Evolutionary conservation across 768 basidiomycete genomes (phyloP).

Genomic region (Clathrus columnatus): DNA sequence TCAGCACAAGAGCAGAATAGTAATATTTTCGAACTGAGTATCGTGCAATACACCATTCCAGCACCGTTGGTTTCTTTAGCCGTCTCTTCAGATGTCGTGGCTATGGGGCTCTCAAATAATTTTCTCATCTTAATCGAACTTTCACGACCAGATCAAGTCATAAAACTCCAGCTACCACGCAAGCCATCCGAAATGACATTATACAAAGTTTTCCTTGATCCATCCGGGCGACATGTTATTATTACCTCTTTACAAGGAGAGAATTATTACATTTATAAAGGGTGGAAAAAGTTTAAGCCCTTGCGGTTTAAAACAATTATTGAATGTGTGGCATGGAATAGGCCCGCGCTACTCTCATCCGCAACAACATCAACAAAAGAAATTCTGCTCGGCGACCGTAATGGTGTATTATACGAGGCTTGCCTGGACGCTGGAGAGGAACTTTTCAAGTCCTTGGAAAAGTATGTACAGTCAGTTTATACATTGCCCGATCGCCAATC

Average conservation of each 20-base stretch:
- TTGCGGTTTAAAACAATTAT: slow-evolving; percentile 85
- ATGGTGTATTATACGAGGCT: slow-evolving; percentile 82
- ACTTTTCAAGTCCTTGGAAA: slow-evolving; percentile 83
- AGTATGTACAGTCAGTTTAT: slow-evolving; percentile 66
- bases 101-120: slow-evolving; percentile 74
- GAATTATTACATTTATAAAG: slow-evolving; percentile 82
- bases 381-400: slow-evolving; percentile 78
- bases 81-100: slow-evolving; percentile 79
- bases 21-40: slow-evolving; percentile 72
- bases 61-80: slow-evolving; percentile 76
- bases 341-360: slow-evolving; percentile 51
- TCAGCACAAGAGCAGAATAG: slow-evolving; percentile 27
- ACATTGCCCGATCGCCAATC: slow-evolving; percentile 73
- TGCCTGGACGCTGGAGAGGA: slow-evolving; percentile 86
- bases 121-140: slow-evolving; percentile 84
- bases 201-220: slow-evolving; percentile 83
- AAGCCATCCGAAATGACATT: slow-evolving; percentile 72
- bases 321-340: slow-evolving; percentile 90
- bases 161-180: slow-evolving; percentile 62
- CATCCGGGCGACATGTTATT: slow-evolving; percentile 84
- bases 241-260: slow-evolving; percentile 83
- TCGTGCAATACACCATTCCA: slow-evolving; percentile 83
- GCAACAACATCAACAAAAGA: slow-evolving; percentile 70
- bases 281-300: slow-evolving; percentile 74
- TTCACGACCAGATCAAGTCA: slow-evolving; percentile 75